Conservation (phyloP, 345 rosid species). For the Ailanthus altissimus region DNA sequence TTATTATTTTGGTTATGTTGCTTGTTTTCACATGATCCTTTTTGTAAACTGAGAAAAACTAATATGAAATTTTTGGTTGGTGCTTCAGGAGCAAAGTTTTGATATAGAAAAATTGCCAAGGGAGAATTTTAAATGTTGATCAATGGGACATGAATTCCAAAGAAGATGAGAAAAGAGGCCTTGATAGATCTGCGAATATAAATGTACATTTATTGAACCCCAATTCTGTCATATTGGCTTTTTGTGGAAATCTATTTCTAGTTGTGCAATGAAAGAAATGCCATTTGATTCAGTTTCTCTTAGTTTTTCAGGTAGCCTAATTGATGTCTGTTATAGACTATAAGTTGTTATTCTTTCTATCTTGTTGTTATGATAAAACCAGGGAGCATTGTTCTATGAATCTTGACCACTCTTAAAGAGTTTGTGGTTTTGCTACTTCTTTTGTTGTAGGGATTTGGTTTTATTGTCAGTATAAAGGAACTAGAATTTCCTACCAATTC, state of each 20-base stretch:
- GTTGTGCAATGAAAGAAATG: constrained; percentile 13
- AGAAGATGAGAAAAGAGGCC: constrained; percentile 30
- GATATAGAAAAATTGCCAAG: constrained; percentile 49
- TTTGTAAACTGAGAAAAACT: not conserved
- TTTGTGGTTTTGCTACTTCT: not conserved
- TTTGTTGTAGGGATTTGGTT: not conserved
- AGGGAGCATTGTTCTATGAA: not conserved
- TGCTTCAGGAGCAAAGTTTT: constrained; percentile 86
- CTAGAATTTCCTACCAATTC: not conserved
- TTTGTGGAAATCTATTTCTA: constrained; percentile 23
- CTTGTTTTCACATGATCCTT: not conserved
- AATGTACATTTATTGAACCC: constrained; percentile 42
- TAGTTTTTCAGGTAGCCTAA: not conserved
- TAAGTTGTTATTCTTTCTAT: not conserved
- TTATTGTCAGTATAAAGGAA: not conserved
- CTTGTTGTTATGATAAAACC: not conserved
- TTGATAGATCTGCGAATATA: constrained; percentile 23
- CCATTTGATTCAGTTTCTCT: constrained; percentile 14
- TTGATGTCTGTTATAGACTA: not conserved
- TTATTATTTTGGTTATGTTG: not conserved
- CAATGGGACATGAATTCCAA: constrained; percentile 12
- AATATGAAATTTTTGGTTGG: constrained; percentile 15
- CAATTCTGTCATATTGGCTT: constrained; percentile 21
- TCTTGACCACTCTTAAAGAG: not conserved
- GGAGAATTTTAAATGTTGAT: constrained; percentile 25